Conservation (phyloP, 1,284 basidiomycete species). For the Moniliophthora roreri region DNA sequence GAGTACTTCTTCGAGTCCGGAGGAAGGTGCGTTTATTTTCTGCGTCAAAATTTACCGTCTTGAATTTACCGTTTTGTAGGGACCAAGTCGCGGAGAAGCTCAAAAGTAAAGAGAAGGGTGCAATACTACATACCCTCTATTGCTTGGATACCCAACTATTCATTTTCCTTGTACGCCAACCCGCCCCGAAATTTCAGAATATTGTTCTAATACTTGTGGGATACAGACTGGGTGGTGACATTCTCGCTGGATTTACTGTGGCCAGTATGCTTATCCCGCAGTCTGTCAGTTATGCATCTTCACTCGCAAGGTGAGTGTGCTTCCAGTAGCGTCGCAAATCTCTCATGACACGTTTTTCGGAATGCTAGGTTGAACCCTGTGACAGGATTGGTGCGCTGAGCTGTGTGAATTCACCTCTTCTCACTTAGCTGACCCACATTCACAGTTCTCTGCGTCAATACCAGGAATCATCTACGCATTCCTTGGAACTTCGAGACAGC, state of each 20-base stretch:
- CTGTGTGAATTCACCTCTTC: conserved; percentile 7
- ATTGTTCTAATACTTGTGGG: conserved; percentile 7
- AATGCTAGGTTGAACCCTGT: conserved; percentile 78
- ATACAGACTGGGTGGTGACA: conserved; percentile 77
- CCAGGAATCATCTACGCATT: conserved; percentile 83
- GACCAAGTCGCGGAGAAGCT: conserved; percentile 5
- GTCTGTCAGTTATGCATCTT: conserved; percentile 89
- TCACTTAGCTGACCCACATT: conserved; percentile 13
- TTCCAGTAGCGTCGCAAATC: no score
- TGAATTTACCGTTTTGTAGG: not conserved
- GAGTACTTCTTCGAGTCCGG: no score
- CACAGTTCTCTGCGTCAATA: conserved; percentile 75
- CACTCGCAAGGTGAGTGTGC: conserved; percentile 84
- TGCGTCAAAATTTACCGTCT: no score
- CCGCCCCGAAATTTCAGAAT: not conserved
- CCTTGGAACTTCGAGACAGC: conserved; percentile 81
- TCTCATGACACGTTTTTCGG: no score
- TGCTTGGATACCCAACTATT: conserved; percentile 86
- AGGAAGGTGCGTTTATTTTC: no score
- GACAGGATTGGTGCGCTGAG: conserved; percentile 72
- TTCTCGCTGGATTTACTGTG: conserved; percentile 83
- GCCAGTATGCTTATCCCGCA: conserved; percentile 91
- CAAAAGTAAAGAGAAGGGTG: conserved; percentile 25
- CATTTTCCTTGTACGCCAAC: conserved; percentile 18
- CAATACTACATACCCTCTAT: conserved; percentile 73